Evolutionary conservation across 1,139 yeast species (phyloP), one percentile per base, ranked within the genome.

Genomic region (Kodamaea ohmeri): DNA sequence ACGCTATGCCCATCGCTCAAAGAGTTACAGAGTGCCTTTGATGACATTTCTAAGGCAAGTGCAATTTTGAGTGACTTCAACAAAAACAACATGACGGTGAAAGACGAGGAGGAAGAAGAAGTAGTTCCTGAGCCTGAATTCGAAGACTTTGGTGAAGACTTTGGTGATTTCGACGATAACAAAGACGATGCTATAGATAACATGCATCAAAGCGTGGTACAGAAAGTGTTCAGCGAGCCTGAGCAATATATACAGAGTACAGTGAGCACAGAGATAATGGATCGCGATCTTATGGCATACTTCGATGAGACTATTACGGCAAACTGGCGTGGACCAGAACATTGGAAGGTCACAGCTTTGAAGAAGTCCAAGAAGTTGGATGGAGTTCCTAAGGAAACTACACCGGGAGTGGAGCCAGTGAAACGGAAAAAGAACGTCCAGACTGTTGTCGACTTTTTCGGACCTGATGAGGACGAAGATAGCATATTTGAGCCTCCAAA

Each of bases 261-360:
- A 2, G 41, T 40, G 11, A 43, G 52, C 25, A 52, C 58, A 6
- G 67, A 66, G 36, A 67, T 78, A n/a, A 59, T 78, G 46, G 88
- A 81, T 48, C 72, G 73, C 41, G 88, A 83, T 49, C 67, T 87
- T 38, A 80, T 88, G 80, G 80, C 87, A 1, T 85, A 85, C 55
- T 86, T 87, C 57, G 95, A 87, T 53, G 80, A 78, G 44, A 73
- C 77, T 13, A 63, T 86, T 62, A 78, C 72, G 45, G 71, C 76
- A 33, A 82, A 78, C 55, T 88, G 96, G 96, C 76, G 95, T 31
- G 96, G 96, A 6, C 92, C 96, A 4, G 94, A 87, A 46, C 94
- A 88, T 60, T 92, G 97, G 97, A 85, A 84, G 60, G 86, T 90
- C 8, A 66, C 76, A 31, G 77, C 79, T 19, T 66, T 84, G 40